Evolutionary conservation across 2,329 filamentous ascomycete species (phyloP).

Genomic region (Fusarium tjaetaba): DNA sequence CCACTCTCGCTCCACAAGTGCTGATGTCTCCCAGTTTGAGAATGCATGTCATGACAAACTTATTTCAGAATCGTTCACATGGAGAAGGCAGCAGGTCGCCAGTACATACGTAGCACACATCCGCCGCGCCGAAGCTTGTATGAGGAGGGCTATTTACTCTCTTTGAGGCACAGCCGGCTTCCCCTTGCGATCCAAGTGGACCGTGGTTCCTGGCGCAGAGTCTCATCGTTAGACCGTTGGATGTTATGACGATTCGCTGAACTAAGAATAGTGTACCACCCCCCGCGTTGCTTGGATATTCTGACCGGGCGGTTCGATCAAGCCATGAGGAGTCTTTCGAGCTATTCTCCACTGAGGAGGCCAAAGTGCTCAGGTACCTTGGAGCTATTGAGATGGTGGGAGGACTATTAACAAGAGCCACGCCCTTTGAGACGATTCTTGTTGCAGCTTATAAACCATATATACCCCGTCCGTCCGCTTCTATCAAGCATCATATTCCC

Average conservation of each 20-base stretch:
- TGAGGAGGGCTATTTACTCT: conserved; percentile 19
- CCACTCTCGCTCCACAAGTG: conserved; percentile 45
- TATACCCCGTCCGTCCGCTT: conserved; percentile 16
- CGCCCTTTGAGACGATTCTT: conserved; percentile 29
- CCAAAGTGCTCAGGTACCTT: conserved; percentile 40
- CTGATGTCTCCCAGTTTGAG: conserved; percentile 38
- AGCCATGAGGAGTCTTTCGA: conserved; percentile 33
- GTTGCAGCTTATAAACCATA: conserved; percentile 28
- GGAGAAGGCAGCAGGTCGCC: conserved; percentile 31
- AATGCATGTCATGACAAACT: conserved; percentile 44
- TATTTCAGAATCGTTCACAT: conserved; percentile 40
- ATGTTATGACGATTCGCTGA: conserved; percentile 38
- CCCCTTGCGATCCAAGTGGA: conserved; percentile 28
- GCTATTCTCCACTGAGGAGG: conserved; percentile 43
- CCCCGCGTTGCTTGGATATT: conserved; percentile 39
- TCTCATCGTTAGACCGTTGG: conserved; percentile 23
- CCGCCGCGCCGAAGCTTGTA: conserved; percentile 24
- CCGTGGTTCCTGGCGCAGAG: conserved; percentile 33
- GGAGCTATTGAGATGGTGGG: conserved; percentile 18
- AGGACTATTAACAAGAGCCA: conserved; percentile 27
- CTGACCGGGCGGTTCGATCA: conserved; percentile 22
- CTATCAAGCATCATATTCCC: neutral
- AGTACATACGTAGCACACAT: conserved; percentile 20
- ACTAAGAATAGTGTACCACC: conserved; percentile 41
- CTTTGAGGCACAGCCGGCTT: conserved; percentile 19